phyloP scores from a whole-genome alignment of 192 early-diverging fungal genomes.

The Coemansia sp. region DNA sequence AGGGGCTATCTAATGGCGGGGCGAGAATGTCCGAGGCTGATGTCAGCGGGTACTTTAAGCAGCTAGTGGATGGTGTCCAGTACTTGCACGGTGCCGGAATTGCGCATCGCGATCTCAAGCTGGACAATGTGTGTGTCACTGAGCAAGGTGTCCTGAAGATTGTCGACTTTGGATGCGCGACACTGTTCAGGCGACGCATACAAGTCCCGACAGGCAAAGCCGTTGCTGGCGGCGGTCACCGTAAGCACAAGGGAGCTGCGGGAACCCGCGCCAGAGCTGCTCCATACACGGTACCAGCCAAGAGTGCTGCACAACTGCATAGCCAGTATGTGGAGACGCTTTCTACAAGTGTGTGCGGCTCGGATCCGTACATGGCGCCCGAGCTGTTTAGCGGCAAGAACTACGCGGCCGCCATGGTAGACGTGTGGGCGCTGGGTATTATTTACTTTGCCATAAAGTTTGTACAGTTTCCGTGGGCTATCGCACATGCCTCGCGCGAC shows the following conservation, averaged over 20 bases:
- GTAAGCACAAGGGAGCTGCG: not conserved
- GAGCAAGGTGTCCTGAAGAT: constrained; percentile 71
- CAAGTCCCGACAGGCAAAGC: constrained; percentile 5
- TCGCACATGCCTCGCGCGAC: constrained; percentile 48
- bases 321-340: constrained; percentile 36
- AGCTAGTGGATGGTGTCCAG: constrained; percentile 70
- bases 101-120: constrained; percentile 89
- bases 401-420: constrained; percentile 78
- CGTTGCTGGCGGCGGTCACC: not conserved
- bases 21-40: constrained; percentile 52
- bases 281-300: constrained; percentile 21
- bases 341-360: constrained; percentile 74
- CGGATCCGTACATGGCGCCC: constrained; percentile 95
- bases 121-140: constrained; percentile 86
- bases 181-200: constrained; percentile 42
- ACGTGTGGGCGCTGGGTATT: constrained; percentile 89
- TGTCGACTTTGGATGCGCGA: constrained; percentile 78
- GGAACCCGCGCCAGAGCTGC: constrained; percentile 18
- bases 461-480: constrained; percentile 68
- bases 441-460: constrained; percentile 74
- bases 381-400: constrained; percentile 62
- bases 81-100: constrained; percentile 82
- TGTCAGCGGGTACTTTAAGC: constrained; percentile 79
- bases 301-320: not conserved
- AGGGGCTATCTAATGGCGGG: constrained; percentile 19